These are phyloP conservation scores for Eucalyptus victrix DNA, from an alignment of 345 rosid genomes.

Conservation along the genomic window DNA sequence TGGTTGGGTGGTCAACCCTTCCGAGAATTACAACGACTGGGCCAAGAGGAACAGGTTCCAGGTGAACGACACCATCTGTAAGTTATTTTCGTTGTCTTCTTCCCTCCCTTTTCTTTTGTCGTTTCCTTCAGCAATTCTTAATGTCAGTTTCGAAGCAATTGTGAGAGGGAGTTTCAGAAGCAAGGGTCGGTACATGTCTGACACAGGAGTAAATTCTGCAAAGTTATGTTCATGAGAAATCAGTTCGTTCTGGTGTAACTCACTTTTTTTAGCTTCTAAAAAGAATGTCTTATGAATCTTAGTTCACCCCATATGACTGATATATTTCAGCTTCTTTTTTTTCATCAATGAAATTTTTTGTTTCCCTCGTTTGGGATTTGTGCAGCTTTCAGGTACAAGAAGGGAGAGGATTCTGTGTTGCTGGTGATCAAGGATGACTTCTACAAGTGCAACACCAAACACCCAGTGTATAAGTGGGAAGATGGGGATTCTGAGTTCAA, in stretches of 20 bases:
- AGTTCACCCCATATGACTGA: not conserved
- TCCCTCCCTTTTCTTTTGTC: not conserved
- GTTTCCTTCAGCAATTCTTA: not conserved
- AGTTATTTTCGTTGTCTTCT: not conserved
- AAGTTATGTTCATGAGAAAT: too few relatives aligned
- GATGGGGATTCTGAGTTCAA: not conserved
- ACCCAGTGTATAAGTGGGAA: not conserved
- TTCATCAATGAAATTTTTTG: not conserved
- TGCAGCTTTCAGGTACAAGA: constrained; percentile 1
- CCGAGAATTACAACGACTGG: constrained; percentile 38
- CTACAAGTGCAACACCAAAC: not conserved
- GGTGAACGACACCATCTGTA: constrained; percentile 55
- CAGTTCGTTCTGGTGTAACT: too few relatives aligned
- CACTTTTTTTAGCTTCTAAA: not conserved
- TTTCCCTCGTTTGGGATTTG: not conserved
- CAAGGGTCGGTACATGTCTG: not conserved
- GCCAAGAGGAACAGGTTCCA: constrained; percentile 38
- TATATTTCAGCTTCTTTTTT: not conserved
- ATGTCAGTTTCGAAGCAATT: not conserved
- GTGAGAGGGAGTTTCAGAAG: not conserved
- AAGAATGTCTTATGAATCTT: not conserved
- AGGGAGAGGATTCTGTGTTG: not conserved
- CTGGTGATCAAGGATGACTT: not conserved
- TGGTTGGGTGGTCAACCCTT: constrained; percentile 43
- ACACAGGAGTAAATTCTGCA: not conserved